Conservation (phyloP, 371 early-diverging fungal genomes). For the Mucor piriformis region DNA sequence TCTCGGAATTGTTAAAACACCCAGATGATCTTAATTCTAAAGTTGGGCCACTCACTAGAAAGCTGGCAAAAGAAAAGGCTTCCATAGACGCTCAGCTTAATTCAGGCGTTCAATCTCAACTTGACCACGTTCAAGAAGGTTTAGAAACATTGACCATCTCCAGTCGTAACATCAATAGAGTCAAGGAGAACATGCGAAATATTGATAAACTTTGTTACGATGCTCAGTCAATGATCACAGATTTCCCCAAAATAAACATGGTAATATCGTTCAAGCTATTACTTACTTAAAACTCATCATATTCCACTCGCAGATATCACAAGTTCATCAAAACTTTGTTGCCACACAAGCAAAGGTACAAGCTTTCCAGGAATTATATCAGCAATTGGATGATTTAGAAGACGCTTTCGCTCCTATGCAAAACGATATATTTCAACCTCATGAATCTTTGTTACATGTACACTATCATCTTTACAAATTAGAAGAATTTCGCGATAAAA, state of each 20-base stretch:
- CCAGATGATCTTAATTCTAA: slow-evolving; percentile 94
- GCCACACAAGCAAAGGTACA: slow-evolving; percentile 82
- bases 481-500: slow-evolving; percentile 84
- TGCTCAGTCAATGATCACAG: slow-evolving; percentile 81
- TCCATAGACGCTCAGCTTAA: slow-evolving; percentile 94
- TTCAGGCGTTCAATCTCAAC: slow-evolving; percentile 88
- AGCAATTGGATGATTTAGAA: slow-evolving; percentile 73
- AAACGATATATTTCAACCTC: slow-evolving; percentile 63
- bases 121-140: slow-evolving; percentile 90
- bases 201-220: slow-evolving; percentile 86
- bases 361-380: slow-evolving; percentile 84
- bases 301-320: slow-evolving; percentile 68
- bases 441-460: slow-evolving; percentile 78
- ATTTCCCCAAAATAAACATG: slow-evolving; percentile 88
- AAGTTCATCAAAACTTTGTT: slow-evolving; percentile 91
- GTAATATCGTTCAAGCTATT: slow-evolving; percentile 32
- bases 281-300: background rate
- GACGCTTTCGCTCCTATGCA: slow-evolving; percentile 75
- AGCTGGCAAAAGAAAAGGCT: slow-evolving; percentile 88
- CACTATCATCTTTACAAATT: slow-evolving; percentile 89
- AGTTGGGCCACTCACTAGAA: slow-evolving; percentile 75
- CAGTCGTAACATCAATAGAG: slow-evolving; percentile 64
- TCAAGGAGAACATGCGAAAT: slow-evolving; percentile 73
- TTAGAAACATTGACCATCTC: slow-evolving; percentile 76
- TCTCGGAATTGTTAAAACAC: slow-evolving; percentile 75